Evolutionary conservation across 805 yeast genomes (phyloP).

Genomic region (Candida argentea): DNA sequence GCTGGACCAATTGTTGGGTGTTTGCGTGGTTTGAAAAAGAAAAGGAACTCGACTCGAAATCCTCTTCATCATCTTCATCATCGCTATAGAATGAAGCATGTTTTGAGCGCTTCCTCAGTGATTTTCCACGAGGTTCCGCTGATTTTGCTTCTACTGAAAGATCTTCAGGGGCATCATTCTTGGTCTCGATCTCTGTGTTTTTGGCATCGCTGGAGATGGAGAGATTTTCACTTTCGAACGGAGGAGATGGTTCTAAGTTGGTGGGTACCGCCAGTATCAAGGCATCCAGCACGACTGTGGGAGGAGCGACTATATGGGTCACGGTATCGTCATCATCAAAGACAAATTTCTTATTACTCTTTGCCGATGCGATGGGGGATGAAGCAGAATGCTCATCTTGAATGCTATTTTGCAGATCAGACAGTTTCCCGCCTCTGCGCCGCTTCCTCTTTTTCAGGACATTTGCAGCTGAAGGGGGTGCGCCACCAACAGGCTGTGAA

Average conservation of each 20-base stretch:
- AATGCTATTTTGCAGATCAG: too few relatives aligned
- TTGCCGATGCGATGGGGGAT: too few relatives aligned
- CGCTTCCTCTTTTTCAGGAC: too few relatives aligned
- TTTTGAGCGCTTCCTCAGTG: conserved; percentile 1
- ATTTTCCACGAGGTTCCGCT: background rate
- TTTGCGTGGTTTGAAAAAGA: conserved; percentile 3
- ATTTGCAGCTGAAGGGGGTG: too few relatives aligned
- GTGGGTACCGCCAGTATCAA: too few relatives aligned
- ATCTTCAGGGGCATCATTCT: background rate
- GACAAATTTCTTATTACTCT: conserved; percentile 9
- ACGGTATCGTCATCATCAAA: conserved; percentile 6
- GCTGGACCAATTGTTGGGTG: conserved; percentile 26
- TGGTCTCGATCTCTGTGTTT: background rate
- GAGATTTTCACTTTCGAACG: too few relatives aligned
- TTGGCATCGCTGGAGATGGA: too few relatives aligned
- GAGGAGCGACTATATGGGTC: background rate
- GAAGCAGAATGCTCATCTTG: too few relatives aligned
- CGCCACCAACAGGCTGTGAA: too few relatives aligned
- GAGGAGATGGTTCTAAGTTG: too few relatives aligned
- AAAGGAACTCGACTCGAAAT: conserved; percentile 6
- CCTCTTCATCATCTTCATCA: conserved; percentile 7
- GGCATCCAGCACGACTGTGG: too few relatives aligned
- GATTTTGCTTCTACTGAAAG: background rate
- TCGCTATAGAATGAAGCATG: conserved; percentile 4
- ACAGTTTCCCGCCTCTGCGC: too few relatives aligned